Conservation (phyloP, 1,284 basidiomycete genomes). For the Violaceomyces palustris region DNA sequence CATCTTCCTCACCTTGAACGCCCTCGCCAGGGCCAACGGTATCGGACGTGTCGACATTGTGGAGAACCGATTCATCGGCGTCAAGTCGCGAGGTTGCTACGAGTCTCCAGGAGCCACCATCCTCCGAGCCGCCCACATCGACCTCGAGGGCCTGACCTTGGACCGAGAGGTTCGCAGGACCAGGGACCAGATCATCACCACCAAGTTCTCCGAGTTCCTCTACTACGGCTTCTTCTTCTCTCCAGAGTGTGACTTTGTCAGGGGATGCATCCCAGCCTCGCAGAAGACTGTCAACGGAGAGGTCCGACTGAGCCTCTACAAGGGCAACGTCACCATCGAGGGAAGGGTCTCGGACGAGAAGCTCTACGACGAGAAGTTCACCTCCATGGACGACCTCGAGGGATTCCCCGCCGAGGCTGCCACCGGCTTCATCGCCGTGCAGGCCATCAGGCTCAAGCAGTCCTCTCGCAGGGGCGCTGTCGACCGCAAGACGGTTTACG, state of each 20-base stretch:
- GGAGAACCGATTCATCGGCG: conserved; percentile 98
- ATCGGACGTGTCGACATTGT: conserved; percentile 97
- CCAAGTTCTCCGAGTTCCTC: conserved; percentile 81
- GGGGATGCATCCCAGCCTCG: conserved; percentile 71
- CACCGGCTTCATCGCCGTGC: conserved; percentile 49
- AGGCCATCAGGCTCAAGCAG: conserved; percentile 48
- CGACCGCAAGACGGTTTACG: conserved; percentile 42
- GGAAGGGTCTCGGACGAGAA: conserved; percentile 85
- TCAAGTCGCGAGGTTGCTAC: conserved; percentile 98
- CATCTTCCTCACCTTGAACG: conserved; percentile 87
- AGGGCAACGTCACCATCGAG: conserved; percentile 91
- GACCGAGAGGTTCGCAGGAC: conserved; percentile 94
- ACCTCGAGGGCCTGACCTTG: conserved; percentile 92
- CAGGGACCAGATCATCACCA: conserved; percentile 89
- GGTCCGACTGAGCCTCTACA: conserved; percentile 86
- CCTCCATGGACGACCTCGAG: conserved; percentile 99
- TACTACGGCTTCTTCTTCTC: conserved; percentile 96
- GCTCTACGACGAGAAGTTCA: conserved; percentile 87
- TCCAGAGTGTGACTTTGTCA: conserved; percentile 83
- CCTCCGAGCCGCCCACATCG: conserved; percentile 88
- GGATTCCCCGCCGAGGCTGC: conserved; percentile 67
- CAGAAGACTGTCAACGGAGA: conserved; percentile 94
- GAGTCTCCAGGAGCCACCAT: conserved; percentile 95
- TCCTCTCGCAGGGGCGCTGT: conserved; percentile 44
- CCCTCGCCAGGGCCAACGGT: conserved; percentile 87